Conservation (phyloP, 352 stramenopile species). For the Achlya hypogyna region DNA sequence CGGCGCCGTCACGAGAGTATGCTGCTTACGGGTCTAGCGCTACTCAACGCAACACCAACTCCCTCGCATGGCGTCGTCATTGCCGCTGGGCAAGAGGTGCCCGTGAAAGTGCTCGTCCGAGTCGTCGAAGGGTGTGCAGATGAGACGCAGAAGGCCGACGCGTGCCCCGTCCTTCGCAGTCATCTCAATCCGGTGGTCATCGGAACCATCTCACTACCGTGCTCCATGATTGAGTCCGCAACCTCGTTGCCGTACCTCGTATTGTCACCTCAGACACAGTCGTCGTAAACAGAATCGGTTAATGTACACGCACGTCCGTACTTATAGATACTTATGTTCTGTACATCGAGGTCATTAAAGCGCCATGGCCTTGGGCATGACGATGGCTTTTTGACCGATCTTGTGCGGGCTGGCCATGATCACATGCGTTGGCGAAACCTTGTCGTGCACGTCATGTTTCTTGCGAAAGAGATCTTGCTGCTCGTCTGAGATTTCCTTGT, state of each 20-base stretch:
- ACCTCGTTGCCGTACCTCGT: constrained; percentile 22
- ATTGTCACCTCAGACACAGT: not conserved
- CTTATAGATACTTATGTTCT: too few relatives aligned
- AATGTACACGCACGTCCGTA: too few relatives aligned
- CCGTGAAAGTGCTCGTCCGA: not conserved
- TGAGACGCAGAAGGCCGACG: not conserved
- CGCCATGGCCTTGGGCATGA: constrained; percentile 58
- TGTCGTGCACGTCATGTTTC: constrained; percentile 12
- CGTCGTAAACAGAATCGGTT: not conserved
- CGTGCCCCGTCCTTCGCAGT: not conserved
- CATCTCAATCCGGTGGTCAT: not conserved
- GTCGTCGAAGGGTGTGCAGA: not conserved
- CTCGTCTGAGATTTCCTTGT: constrained; percentile 17
- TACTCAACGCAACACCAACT: constrained; percentile 8
- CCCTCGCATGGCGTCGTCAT: not conserved
- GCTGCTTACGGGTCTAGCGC: constrained; percentile 5
- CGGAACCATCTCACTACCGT: not conserved
- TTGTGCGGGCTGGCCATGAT: constrained; percentile 30
- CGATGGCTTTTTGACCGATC: constrained; percentile 49
- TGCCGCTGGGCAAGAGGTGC: not conserved
- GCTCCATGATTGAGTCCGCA: not conserved
- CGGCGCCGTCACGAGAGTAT: not conserved
- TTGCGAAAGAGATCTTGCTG: constrained; percentile 15
- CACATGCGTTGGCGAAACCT: not conserved
- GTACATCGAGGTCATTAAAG: too few relatives aligned